Evolutionary conservation across 805 yeast species (phyloP).

Genomic region (Kuraishia molischiana): DNA sequence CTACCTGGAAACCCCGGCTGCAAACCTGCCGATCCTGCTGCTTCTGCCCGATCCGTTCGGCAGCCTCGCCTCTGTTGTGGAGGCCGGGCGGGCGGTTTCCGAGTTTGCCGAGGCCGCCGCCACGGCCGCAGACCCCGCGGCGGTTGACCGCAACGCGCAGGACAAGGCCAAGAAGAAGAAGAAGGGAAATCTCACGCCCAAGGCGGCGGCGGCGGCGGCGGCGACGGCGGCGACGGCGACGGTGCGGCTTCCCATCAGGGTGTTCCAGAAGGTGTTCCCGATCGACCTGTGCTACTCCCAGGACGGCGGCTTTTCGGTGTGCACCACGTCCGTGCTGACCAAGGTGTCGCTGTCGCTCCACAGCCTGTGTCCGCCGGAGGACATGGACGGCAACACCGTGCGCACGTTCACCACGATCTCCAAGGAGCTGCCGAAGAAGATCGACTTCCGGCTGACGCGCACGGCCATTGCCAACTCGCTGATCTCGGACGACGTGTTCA

Average conservation of each 20-base stretch:
- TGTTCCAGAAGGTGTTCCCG: conserved; percentile 30
- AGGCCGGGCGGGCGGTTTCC: conserved; percentile 35
- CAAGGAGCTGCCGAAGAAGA: conserved; percentile 29
- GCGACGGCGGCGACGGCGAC: neutral
- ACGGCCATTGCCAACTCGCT: conserved; percentile 24
- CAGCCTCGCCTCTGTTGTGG: conserved; percentile 33
- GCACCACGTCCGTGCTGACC: conserved; percentile 25
- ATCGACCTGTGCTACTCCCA: conserved; percentile 26
- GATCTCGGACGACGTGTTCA: conserved; percentile 58
- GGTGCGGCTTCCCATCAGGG: conserved; percentile 6
- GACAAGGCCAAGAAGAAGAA: conserved; percentile 18
- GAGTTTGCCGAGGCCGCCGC: conserved; percentile 30
- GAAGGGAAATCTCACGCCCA: conserved; percentile 3
- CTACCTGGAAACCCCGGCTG: neutral
- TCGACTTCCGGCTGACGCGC: conserved; percentile 33
- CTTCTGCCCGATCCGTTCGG: conserved; percentile 37
- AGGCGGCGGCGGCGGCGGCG: no score
- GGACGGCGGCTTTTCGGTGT: conserved; percentile 19
- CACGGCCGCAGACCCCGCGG: conserved; percentile 6
- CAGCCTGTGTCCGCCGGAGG: conserved; percentile 36
- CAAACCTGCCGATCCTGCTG: conserved; percentile 32
- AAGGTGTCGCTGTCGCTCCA: conserved; percentile 45
- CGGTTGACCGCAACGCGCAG: conserved; percentile 5
- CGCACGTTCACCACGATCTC: conserved; percentile 26
- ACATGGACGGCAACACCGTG: conserved; percentile 10